A percentile compares a stretch with the other conserved stretches of the same genome.
Conservation (phyloP, 2,329 filamentous ascomycete species). For the Scleromitrula shiraiana region DNA sequence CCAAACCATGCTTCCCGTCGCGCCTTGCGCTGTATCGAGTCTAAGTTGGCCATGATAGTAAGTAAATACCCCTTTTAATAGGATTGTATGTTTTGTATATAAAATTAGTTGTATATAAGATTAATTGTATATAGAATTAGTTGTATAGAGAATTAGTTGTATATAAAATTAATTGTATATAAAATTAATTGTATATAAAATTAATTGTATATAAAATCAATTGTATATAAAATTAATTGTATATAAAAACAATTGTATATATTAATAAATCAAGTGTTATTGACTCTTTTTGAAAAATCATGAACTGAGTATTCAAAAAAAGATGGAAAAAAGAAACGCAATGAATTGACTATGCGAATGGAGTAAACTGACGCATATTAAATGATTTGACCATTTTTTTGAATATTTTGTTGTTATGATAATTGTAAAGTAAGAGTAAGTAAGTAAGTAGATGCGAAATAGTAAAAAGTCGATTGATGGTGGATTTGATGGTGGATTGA, state of each 20-base stretch:
- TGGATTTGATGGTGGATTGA: too few species aligned
- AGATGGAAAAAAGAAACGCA: too few species aligned
- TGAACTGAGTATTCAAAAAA: too few species aligned
- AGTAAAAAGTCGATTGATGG: too few species aligned
- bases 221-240: too few species aligned
- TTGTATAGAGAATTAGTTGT: background rate
- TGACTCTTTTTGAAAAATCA: too few species aligned
- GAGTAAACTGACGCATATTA: background rate
- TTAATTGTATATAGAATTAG: background rate
- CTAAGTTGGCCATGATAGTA: conserved; percentile 18
- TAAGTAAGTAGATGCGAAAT: too few species aligned
- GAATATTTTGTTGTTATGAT: background rate
- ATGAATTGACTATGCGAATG: background rate
- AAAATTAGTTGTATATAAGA: background rate
- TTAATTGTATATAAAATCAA: too few species aligned
- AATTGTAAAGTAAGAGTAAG: too few species aligned
- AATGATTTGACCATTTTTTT: background rate
- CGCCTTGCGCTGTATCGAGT: conserved; percentile 24
- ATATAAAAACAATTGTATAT: too few species aligned
- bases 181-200: too few species aligned
- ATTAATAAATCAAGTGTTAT: too few species aligned
- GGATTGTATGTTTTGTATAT: background rate
- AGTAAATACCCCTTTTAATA: background rate
- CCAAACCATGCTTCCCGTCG: conserved; percentile 28
- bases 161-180: background rate